phyloP scores from a whole-genome alignment of 331 rosid species.

The Pyrus hybrid region DNA sequence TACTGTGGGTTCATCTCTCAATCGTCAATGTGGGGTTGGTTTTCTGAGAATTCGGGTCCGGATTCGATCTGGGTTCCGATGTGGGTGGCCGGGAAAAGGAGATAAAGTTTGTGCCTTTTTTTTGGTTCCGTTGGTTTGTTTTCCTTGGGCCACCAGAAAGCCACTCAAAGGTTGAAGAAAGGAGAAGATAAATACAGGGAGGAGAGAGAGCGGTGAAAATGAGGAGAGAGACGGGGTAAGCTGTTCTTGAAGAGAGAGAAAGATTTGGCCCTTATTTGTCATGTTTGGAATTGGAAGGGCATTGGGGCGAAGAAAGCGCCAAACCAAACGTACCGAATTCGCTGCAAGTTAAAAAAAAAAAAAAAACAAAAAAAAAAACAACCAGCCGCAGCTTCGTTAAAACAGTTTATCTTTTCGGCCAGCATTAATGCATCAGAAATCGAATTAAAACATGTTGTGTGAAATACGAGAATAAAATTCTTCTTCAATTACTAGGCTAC shows the following conservation, averaged over 20 bases:
- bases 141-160: not conserved
- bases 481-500: fast-evolving
- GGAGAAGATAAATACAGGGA: slow-evolving; percentile 10
- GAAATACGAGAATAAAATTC: fast-evolving
- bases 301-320: slow-evolving; percentile 16
- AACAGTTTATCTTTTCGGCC: no score
- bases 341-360: no score
- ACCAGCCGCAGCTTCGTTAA: no score
- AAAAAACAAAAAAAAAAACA: no score
- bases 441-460: fast-evolving
- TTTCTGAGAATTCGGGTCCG: slow-evolving; percentile 2
- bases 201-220: not conserved
- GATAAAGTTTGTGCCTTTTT: not conserved
- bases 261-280: not conserved
- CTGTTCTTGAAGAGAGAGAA: not conserved
- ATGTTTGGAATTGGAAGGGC: not conserved
- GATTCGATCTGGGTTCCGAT: slow-evolving; percentile 19
- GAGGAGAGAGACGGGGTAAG: not conserved
- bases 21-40: slow-evolving; percentile 7
- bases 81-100: slow-evolving; percentile 11
- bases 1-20: not conserved
- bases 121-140: no score
- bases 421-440: not conserved
- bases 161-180: not conserved
- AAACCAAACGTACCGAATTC: not conserved